Conservation (phyloP, 1,284 basidiomycete species). For the Xerocomus nothofagi region DNA sequence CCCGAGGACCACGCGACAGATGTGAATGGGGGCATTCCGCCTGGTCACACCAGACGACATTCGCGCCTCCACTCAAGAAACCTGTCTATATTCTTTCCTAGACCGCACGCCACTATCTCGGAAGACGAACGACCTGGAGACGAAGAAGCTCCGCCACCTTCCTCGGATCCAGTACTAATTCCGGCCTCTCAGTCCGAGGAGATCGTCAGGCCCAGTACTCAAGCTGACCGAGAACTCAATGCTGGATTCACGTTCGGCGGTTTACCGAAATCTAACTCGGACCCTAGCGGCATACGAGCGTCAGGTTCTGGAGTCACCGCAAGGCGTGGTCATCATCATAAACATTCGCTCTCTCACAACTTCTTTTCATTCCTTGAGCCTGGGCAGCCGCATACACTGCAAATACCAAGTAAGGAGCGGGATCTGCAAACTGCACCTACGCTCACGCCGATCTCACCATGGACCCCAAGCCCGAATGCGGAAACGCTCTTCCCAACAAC, state of each 20-base stretch:
- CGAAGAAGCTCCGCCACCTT: conserved; percentile 45
- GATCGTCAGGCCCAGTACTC: not conserved
- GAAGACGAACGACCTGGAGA: conserved; percentile 58
- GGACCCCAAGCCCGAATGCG: conserved; percentile 19
- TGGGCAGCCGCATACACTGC: conserved; percentile 26
- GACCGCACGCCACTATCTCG: conserved; percentile 59
- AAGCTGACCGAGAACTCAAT: conserved; percentile 20
- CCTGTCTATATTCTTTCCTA: conserved; percentile 87
- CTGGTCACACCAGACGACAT: conserved; percentile 53
- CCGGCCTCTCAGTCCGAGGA: conserved; percentile 32
- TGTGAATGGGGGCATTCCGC: conserved; percentile 15
- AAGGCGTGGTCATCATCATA: conserved; percentile 85
- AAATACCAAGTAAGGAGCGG: conserved; percentile 3
- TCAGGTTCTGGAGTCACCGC: conserved; percentile 13
- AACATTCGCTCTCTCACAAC: conserved; percentile 91
- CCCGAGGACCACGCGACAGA: conserved; percentile 27
- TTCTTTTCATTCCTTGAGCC: conserved; percentile 89
- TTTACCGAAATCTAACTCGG: conserved; percentile 31
- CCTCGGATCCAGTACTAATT: conserved; percentile 22
- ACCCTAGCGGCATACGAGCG: conserved; percentile 15
- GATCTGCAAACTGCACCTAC: conserved; percentile 25
- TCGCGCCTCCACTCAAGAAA: conserved; percentile 86
- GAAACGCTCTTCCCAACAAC: conserved; percentile 1
- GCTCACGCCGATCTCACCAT: conserved; percentile 24
- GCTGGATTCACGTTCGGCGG: conserved; percentile 32